phyloP scores from a whole-genome alignment of 371 early-diverging fungal species.

The Mucor mucedo region DNA sequence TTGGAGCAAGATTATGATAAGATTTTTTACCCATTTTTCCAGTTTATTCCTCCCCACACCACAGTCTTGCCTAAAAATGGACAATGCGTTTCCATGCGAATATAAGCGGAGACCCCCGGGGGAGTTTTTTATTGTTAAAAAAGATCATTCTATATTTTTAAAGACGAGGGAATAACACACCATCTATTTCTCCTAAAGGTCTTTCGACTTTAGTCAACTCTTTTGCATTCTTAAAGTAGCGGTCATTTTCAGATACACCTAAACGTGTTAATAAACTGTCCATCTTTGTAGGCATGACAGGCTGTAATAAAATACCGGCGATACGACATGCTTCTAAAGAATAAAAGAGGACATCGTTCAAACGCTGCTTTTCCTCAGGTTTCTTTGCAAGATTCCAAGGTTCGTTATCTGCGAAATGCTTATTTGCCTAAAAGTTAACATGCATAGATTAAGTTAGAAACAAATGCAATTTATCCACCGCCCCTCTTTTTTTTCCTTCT shows the following conservation, averaged over 20 bases:
- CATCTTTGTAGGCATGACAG: slow-evolving; percentile 87
- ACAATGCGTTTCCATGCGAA: too few species aligned
- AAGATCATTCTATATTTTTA: slow-evolving; percentile 1
- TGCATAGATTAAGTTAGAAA: background rate
- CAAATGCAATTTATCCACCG: background rate
- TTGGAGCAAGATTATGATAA: background rate
- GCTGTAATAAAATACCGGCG: slow-evolving; percentile 78
- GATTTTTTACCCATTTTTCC: background rate
- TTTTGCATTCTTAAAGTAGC: slow-evolving; percentile 55
- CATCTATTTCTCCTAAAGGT: slow-evolving; percentile 17
- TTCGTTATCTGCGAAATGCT: slow-evolving; percentile 68
- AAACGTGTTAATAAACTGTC: slow-evolving; percentile 66
- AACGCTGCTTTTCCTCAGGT: slow-evolving; percentile 40
- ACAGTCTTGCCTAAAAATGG: too few species aligned
- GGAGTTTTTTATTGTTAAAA: background rate
- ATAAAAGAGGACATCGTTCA: slow-evolving; percentile 72
- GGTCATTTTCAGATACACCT: slow-evolving; percentile 53
- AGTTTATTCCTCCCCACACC: background rate
- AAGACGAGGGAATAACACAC: slow-evolving; percentile 31
- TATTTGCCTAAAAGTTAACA: slow-evolving; percentile 63
- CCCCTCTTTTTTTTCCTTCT: slow-evolving; percentile 1
- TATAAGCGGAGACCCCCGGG: too few species aligned
- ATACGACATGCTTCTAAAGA: slow-evolving; percentile 80
- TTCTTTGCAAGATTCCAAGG: slow-evolving; percentile 83
- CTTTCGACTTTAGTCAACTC: slow-evolving; percentile 22